Evolutionary conservation across 148 eudicot genomes (phyloP).

Genomic region (Euryodendron excelsum): DNA sequence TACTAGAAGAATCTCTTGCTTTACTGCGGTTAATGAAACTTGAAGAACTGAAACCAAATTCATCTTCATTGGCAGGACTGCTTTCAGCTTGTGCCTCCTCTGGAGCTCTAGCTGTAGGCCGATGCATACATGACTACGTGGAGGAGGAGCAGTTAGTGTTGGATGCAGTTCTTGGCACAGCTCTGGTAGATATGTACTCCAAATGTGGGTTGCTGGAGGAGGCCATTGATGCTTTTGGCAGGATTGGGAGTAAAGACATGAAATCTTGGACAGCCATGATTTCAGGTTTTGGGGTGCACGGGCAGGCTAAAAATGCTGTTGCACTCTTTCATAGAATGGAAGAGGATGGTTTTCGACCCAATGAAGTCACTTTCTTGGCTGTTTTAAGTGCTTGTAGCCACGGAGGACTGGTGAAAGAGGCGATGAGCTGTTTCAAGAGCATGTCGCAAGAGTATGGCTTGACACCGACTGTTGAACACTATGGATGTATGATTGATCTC

Average conservation of each 20-base stretch:
- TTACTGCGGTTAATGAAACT: conserved; percentile 23
- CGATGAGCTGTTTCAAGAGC: conserved; percentile 26
- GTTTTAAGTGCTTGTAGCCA: conserved; percentile 46
- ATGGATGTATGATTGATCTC: conserved; percentile 47
- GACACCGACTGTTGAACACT: conserved; percentile 35
- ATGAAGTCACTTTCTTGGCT: conserved; percentile 40
- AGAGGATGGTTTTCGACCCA: conserved; percentile 27
- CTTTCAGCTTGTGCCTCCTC: conserved; percentile 35
- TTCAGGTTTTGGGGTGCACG: conserved; percentile 35
- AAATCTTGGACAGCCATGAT: conserved; percentile 44
- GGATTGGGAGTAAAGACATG: conserved; percentile 33
- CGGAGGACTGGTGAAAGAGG: conserved; percentile 38
- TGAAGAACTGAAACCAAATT: conserved; percentile 30
- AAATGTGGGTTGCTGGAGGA: conserved; percentile 33
- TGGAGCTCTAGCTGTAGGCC: conserved; percentile 33
- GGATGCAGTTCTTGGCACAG: conserved; percentile 40
- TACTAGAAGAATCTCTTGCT: conserved; percentile 25
- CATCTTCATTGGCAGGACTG: conserved; percentile 39
- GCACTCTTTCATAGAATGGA: conserved; percentile 31
- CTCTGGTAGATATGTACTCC: conserved; percentile 36
- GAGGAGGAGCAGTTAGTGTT: conserved; percentile 26
- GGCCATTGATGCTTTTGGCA: conserved; percentile 30
- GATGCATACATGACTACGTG: conserved; percentile 19
- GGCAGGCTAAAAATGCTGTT: conserved; percentile 34
- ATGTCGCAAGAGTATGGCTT: conserved; percentile 33